These are phyloP conservation scores for Marasmius fiardii DNA, from an alignment of 1,284 basidiomycete genomes.

Conservation along the genomic window DNA sequence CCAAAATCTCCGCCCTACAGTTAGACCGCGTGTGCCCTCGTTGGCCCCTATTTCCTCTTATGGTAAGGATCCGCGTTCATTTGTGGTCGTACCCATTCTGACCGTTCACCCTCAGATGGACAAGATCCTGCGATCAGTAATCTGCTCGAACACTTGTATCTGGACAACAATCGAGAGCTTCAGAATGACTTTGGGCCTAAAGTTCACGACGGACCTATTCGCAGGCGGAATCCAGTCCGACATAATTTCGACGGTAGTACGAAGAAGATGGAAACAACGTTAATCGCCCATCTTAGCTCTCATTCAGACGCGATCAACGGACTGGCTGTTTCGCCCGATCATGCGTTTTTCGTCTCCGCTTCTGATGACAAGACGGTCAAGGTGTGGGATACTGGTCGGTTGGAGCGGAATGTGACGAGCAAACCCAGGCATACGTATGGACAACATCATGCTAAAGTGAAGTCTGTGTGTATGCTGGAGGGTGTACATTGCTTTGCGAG, in stretches of 20 bases:
- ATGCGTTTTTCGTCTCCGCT: slow-evolving; percentile 89
- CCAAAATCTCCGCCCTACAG: slow-evolving; percentile 45
- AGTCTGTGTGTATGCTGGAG: slow-evolving; percentile 79
- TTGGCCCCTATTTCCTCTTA: slow-evolving; percentile 64
- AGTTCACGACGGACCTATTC: slow-evolving; percentile 75
- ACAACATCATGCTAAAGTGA: slow-evolving; percentile 79
- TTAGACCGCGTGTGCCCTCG: slow-evolving; percentile 44
- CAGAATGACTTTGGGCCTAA: slow-evolving; percentile 88
- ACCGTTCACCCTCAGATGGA: slow-evolving; percentile 52
- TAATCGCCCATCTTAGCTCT: slow-evolving; percentile 84
- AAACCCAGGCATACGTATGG: slow-evolving; percentile 75
- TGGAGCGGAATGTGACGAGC: slow-evolving; percentile 61
- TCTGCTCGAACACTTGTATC: slow-evolving; percentile 84
- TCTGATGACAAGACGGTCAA: slow-evolving; percentile 86
- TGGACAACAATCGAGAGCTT: slow-evolving; percentile 81
- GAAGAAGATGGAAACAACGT: slow-evolving; percentile 66
- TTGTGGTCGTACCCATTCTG: not conserved
- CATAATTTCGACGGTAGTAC: slow-evolving; percentile 58
- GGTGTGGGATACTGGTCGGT: slow-evolving; percentile 50
- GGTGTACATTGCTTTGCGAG: slow-evolving; percentile 87
- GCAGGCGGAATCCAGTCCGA: slow-evolving; percentile 67
- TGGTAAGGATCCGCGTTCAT: slow-evolving; percentile 42
- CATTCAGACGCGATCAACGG: slow-evolving; percentile 80
- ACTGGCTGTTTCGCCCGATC: slow-evolving; percentile 89
- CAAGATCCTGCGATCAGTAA: slow-evolving; percentile 85